Conservation (phyloP, 2,329 filamentous ascomycete species). For the Alternaria brassicicola region DNA sequence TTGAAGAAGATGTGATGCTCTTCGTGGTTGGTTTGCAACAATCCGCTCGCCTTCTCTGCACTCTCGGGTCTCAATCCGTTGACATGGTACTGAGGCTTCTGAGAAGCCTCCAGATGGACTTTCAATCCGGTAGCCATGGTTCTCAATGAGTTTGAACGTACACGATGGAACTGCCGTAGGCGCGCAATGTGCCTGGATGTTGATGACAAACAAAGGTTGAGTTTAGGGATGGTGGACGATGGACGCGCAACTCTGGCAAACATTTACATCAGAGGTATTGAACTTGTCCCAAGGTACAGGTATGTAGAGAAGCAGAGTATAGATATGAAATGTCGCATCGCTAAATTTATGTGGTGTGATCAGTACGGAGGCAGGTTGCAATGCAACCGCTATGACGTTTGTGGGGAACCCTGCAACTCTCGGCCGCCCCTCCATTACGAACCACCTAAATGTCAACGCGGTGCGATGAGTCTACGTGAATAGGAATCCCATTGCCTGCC, state of each 20-base stretch:
- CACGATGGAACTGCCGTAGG: background rate
- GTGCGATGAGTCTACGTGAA: background rate
- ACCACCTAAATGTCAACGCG: background rate
- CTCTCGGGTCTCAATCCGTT: conserved; percentile 60
- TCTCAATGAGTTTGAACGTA: background rate
- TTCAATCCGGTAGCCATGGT: conserved; percentile 43
- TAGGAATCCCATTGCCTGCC: background rate
- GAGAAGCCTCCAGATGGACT: conserved; percentile 51
- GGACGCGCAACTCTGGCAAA: background rate
- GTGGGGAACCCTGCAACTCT: conserved; percentile 4
- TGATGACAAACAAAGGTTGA: background rate
- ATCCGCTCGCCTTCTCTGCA: conserved; percentile 66
- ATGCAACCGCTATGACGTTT: conserved; percentile 8
- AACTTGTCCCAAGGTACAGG: background rate
- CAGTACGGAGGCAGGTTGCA: background rate
- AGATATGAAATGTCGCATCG: background rate
- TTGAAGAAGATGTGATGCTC: conserved; percentile 86
- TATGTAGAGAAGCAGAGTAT: background rate
- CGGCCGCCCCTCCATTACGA: conserved; percentile 1
- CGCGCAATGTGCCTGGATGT: background rate
- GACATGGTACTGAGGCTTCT: conserved; percentile 56
- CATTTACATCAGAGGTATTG: background rate
- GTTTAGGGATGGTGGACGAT: background rate
- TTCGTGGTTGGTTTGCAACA: conserved; percentile 78
- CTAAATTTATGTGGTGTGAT: background rate